Evolutionary conservation across 1,139 yeast genomes (phyloP).

Genomic region (Hansenula anomala): DNA sequence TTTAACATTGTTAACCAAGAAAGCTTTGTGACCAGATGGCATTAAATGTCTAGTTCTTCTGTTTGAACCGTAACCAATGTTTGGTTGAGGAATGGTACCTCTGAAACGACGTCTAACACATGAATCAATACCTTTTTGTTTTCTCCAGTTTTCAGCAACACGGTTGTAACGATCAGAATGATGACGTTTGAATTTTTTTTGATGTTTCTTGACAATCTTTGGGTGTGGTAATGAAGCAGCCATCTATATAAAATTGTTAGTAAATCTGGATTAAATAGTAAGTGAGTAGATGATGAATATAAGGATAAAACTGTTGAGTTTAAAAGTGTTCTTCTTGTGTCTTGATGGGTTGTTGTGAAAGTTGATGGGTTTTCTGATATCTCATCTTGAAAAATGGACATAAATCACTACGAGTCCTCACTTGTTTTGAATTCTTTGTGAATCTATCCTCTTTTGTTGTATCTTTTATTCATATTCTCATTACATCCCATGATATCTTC

Average conservation of each 20-base stretch:
- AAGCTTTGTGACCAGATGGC: slow-evolving; percentile 98
- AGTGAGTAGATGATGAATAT: neutral
- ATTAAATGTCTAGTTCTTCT: slow-evolving; percentile 94
- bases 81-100: slow-evolving; percentile 99
- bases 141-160: slow-evolving; percentile 99
- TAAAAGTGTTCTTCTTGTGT: too few relatives aligned
- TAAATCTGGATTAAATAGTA: neutral
- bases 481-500: too few relatives aligned
- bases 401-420: too few relatives aligned
- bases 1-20: slow-evolving; percentile 86
- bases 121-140: slow-evolving; percentile 99
- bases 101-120: slow-evolving; percentile 99
- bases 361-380: too few relatives aligned
- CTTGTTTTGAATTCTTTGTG: too few relatives aligned
- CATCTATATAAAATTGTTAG: slow-evolving; percentile 40
- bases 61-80: slow-evolving; percentile 99
- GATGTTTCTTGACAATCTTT: slow-evolving; percentile 99
- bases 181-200: slow-evolving; percentile 99
- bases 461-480: too few relatives aligned
- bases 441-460: too few relatives aligned
- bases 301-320: neutral
- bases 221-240: slow-evolving; percentile 99
- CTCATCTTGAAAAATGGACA: too few relatives aligned
- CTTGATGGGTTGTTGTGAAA: too few relatives aligned
- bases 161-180: slow-evolving; percentile 99